A percentile compares a stretch with the other conserved stretches of the same genome.
Conservation (phyloP, 345 rosid genomes). For the Citrus cavaleriei region DNA sequence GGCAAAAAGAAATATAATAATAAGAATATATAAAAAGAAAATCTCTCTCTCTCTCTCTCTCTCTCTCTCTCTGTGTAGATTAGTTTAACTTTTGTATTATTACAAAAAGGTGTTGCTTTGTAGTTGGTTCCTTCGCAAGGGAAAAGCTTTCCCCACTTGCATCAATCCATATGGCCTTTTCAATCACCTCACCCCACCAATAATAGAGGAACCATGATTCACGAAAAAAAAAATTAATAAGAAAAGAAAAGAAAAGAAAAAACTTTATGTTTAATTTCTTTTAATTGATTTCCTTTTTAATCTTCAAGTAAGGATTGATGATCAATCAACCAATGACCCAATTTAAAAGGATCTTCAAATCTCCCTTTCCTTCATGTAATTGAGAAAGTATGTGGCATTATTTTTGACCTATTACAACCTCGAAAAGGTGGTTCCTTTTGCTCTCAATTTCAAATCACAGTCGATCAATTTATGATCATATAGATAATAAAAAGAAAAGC, state of each 20-base stretch:
- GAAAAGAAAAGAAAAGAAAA: not conserved
- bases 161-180: conserved; percentile 16
- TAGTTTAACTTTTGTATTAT: conserved; percentile 13
- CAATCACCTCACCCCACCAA: conserved; percentile 25
- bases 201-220: conserved; percentile 36
- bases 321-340: conserved; percentile 20
- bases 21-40: not conserved
- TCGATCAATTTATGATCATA: conserved; percentile 30
- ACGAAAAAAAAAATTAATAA: not conserved
- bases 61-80: not conserved
- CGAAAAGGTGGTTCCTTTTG: conserved; percentile 15
- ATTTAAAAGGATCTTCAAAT: conserved; percentile 13
- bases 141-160: conserved; percentile 25
- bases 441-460: conserved; percentile 21
- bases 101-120: conserved; percentile 31
- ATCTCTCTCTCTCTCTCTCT: not conserved
- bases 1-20: not conserved
- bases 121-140: conserved; percentile 40
- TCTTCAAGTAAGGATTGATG: not conserved
- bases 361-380: conserved; percentile 4
- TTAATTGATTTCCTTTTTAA: not conserved
- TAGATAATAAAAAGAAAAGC: not conserved
- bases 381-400: conserved; percentile 6
- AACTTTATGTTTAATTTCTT: not conserved
- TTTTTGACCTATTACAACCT: conserved; percentile 19